Percentiles rank a stretch among this genome's conserved stretches.
These are phyloP conservation scores for Choanephora cucurbitarum DNA, from an alignment of 371 early-diverging fungal genomes.

Conservation along the genomic window DNA sequence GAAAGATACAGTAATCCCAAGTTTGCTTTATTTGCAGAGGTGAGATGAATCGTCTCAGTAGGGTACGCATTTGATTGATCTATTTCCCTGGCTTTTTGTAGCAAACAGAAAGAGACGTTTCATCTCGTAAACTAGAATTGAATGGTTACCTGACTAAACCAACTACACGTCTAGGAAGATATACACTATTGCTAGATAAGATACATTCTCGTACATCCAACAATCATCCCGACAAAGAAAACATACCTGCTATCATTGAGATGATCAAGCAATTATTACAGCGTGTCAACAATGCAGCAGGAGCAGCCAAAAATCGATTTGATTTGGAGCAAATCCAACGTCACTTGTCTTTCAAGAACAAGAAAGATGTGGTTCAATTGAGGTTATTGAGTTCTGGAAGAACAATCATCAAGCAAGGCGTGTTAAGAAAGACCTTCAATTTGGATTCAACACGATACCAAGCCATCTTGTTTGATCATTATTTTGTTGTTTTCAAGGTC, in stretches of 20 bases:
- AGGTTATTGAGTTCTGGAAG: slow-evolving; percentile 29
- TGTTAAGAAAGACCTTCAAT: slow-evolving; percentile 48
- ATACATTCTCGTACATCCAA: slow-evolving; percentile 12
- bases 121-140: slow-evolving; percentile 73
- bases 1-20: slow-evolving; percentile 35
- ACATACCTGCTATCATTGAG: slow-evolving; percentile 59
- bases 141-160: slow-evolving; percentile 68
- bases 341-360: slow-evolving; percentile 29
- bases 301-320: slow-evolving; percentile 80
- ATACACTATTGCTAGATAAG: slow-evolving; percentile 19
- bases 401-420: slow-evolving; percentile 39
- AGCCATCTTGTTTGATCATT: slow-evolving; percentile 47
- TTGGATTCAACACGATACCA: slow-evolving; percentile 66
- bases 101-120: slow-evolving; percentile 65
- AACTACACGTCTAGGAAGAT: slow-evolving; percentile 24
- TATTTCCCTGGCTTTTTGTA: slow-evolving; percentile 12
- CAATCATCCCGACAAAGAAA: slow-evolving; percentile 34
- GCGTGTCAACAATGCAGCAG: slow-evolving; percentile 83
- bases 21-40: slow-evolving; percentile 55
- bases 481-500: slow-evolving; percentile 40
- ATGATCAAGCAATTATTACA: slow-evolving; percentile 69
- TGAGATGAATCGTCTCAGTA: slow-evolving; percentile 19
- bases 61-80: slow-evolving; percentile 9
- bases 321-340: slow-evolving; percentile 52
- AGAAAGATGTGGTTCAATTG: slow-evolving; percentile 26